Base-by-base conservation (phyloP, 1,139 yeast species). In the Hemisphaericaspora lyxosophila region DNA sequence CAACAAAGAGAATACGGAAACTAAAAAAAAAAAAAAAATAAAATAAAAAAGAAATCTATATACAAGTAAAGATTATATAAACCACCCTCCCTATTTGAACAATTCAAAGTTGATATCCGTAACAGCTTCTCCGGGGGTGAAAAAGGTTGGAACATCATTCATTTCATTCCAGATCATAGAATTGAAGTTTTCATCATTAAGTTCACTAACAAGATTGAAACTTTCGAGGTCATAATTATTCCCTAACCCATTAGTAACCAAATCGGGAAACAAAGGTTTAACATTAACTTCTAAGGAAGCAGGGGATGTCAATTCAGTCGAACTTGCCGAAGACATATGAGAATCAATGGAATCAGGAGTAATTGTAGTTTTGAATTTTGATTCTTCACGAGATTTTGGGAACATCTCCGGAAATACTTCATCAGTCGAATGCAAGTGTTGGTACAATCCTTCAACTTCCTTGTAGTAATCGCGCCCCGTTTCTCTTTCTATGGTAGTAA, bases 381-480 rank as follows among this genome's bases (percentile, higher is more conserved):
- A 11, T 11, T 15, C 17, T 18, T 28, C 31, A 9, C 12, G 17
- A 7, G 14, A 9, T 28, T 42, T 40, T 15, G 44, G 40, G 34
- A 55, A 54, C 6, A 55, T 31, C 11, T 54, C 55, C 4, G 64
- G 63, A 36, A 46, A 58, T 5, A 54, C 42, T 4, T 30, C 32
- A 26, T 44, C 50, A 17, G 54, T 42, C 2, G 47, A 41, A 7
- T 37, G 33, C 33, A 60, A 48, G 36, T 55, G 59, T 4, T 47
- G 47, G 3, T 22, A 20, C 14, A 60, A 47, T 4, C 53, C 50
- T 7, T 49, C 46, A 6, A 47, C 36, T 14, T 37, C 42, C 9
- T 40, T 38, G 12, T 41, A 31, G 12, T 49, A 50, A 29, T 54
- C 44, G 13, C 37, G 35, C 1, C 41, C 38, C 2, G 41, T 22